Evolutionary conservation across 1,284 basidiomycete genomes (phyloP).

Genomic region (Rhodofomes roseus): DNA sequence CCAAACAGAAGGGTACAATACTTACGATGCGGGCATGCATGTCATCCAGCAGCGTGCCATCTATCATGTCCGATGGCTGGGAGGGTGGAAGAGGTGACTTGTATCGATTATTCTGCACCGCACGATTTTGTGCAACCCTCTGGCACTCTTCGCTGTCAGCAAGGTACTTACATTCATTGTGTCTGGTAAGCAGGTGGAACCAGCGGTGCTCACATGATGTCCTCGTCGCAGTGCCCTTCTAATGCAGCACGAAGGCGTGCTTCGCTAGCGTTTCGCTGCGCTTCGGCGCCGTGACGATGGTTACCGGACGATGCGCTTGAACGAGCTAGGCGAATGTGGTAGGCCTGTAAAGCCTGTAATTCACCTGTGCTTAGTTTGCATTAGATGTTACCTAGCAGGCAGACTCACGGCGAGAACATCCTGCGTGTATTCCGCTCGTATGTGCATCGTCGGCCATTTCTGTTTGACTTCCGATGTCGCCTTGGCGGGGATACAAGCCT

Average conservation of each 20-base stretch:
- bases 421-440: conserved; percentile 11
- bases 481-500: background rate
- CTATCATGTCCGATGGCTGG: background rate
- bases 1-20: background rate
- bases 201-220: background rate
- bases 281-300: background rate
- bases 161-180: too few relatives aligned
- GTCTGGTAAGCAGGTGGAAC: background rate
- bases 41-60: background rate
- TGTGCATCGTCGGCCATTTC: background rate
- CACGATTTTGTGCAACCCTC: conserved; percentile 3
- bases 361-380: background rate
- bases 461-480: background rate
- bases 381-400: too few relatives aligned
- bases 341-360: conserved; percentile 13
- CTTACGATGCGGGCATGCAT: conserved; percentile 2
- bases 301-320: background rate
- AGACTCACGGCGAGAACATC: conserved; percentile 12
- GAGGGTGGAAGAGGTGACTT: conserved; percentile 9
- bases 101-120: conserved; percentile 7
- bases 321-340: conserved; percentile 10
- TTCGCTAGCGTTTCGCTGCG: conserved; percentile 1
- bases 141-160: conserved; percentile 6
- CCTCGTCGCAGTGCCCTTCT: conserved; percentile 2
- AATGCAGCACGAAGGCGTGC: conserved; percentile 11